Percentiles rank a stretch among this genome's conserved stretches.
phyloP scores from a whole-genome alignment of 352 stramenopile species.

The Phytophthora brassicae region DNA sequence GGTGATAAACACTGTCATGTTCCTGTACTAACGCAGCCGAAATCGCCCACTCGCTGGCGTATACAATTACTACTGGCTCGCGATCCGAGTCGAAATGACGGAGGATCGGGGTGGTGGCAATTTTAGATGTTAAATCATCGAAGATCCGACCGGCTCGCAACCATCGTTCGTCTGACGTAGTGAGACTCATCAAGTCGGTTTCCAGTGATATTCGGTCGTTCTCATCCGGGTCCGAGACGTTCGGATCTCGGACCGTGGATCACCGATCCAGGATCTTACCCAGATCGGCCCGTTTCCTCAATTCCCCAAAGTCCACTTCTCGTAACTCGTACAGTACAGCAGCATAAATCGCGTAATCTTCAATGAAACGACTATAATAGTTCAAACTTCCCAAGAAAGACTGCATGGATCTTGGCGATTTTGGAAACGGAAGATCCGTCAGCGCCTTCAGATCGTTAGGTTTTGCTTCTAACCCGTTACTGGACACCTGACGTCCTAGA shows the following conservation, averaged over 20 bases:
- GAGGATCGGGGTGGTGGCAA: background rate
- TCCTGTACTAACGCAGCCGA: background rate
- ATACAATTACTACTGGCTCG: background rate
- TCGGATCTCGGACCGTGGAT: background rate
- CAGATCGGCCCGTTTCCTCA: no score
- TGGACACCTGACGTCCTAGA: constrained; percentile 3
- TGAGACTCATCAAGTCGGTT: no score
- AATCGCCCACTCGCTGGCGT: background rate
- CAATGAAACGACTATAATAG: constrained; percentile 21
- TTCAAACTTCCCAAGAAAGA: constrained; percentile 22
- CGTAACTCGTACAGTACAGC: constrained; percentile 1
- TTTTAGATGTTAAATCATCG: no score
- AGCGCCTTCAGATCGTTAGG: constrained; percentile 10
- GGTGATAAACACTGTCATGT: background rate
- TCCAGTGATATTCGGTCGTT: no score
- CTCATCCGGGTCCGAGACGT: background rate
- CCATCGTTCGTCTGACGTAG: no score
- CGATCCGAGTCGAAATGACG: background rate
- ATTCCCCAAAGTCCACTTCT: constrained; percentile 18
- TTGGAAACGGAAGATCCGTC: constrained; percentile 12
- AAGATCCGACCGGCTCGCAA: no score
- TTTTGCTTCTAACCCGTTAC: constrained; percentile 6
- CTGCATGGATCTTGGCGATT: constrained; percentile 3
- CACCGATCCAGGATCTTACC: no score
- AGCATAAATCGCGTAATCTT: constrained; percentile 13